Evolutionary conservation across 257 asterid genomes (phyloP).

Genomic region (Fraxinus excelsior): DNA sequence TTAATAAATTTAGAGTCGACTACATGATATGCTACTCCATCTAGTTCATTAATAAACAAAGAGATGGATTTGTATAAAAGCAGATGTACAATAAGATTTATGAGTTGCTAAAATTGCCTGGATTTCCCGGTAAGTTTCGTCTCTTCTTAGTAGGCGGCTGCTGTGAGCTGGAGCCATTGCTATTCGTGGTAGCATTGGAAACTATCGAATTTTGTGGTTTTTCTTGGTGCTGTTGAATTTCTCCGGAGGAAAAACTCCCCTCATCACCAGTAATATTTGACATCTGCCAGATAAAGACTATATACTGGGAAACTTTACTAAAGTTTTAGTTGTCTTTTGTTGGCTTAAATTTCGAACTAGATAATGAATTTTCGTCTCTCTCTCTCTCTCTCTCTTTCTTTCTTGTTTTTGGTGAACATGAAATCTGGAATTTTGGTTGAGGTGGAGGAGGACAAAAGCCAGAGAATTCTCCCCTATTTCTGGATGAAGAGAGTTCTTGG

Average conservation of each 20-base stretch:
- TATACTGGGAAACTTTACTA: background rate
- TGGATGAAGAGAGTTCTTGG: slow-evolving; percentile 28
- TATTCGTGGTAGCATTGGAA: slow-evolving; percentile 14
- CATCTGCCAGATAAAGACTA: slow-evolving; percentile 20
- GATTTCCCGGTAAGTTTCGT: slow-evolving; percentile 50
- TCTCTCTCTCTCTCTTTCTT: too few relatives aligned
- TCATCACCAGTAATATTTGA: slow-evolving; percentile 52
- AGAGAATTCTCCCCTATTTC: slow-evolving; percentile 48
- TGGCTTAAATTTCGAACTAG: background rate
- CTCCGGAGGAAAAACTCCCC: slow-evolving; percentile 53
- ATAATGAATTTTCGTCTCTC: background rate
- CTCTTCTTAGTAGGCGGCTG: slow-evolving; percentile 40
- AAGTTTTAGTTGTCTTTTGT: background rate
- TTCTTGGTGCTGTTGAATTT: slow-evolving; percentile 30
- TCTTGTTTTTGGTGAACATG: slow-evolving; percentile 29
- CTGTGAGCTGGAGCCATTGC: slow-evolving; percentile 42
- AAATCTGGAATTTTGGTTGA: slow-evolving; percentile 23
- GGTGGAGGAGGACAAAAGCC: slow-evolving; percentile 47
- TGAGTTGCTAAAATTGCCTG: slow-evolving; percentile 31
- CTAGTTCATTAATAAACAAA: background rate
- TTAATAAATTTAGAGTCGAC: background rate
- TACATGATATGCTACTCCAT: background rate
- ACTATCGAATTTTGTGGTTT: slow-evolving; percentile 10
- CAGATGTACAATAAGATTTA: background rate
- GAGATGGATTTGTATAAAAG: background rate